Conservation (phyloP, 202 grass and related monocot species). For the Musa balbisiana region DNA sequence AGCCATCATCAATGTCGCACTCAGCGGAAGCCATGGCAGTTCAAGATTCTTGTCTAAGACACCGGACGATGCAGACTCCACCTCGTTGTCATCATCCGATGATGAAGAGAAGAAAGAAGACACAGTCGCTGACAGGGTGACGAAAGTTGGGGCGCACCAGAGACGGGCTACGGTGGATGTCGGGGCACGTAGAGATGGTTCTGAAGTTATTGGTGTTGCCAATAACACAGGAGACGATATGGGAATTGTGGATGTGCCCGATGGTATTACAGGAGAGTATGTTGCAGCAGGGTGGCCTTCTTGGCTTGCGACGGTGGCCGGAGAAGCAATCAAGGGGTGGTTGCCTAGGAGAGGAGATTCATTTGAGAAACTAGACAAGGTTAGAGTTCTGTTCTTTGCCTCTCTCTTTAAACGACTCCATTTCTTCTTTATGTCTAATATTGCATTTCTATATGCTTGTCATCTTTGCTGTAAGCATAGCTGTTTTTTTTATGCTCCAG, state of each 20-base stretch:
- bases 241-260: constrained; percentile 12
- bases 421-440: not conserved
- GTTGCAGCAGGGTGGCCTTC: constrained; percentile 42
- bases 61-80: not conserved
- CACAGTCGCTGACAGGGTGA: not conserved
- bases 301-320: constrained; percentile 41
- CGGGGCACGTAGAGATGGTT: not conserved
- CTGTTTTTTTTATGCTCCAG: not conserved
- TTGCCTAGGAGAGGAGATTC: constrained; percentile 40
- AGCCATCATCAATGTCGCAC: not conserved
- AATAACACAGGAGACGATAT: constrained; percentile 2
- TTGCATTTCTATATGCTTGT: not conserved
- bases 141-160: constrained; percentile 27
- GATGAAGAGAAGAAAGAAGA: constrained; percentile 13
- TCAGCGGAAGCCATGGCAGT: constrained; percentile 3
- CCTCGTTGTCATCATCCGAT: not conserved
- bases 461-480: not conserved
- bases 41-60: not conserved
- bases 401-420: not conserved
- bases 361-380: constrained; percentile 48
- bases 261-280: constrained; percentile 37
- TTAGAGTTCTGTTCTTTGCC: not conserved
- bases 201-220: not conserved
- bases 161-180: constrained; percentile 25
- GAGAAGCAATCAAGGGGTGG: constrained; percentile 43